A percentile compares a stretch with the other conserved stretches of the same genome.
phyloP scores from a whole-genome alignment of 768 basidiomycete species.

The Xerocomus spinulosus region DNA sequence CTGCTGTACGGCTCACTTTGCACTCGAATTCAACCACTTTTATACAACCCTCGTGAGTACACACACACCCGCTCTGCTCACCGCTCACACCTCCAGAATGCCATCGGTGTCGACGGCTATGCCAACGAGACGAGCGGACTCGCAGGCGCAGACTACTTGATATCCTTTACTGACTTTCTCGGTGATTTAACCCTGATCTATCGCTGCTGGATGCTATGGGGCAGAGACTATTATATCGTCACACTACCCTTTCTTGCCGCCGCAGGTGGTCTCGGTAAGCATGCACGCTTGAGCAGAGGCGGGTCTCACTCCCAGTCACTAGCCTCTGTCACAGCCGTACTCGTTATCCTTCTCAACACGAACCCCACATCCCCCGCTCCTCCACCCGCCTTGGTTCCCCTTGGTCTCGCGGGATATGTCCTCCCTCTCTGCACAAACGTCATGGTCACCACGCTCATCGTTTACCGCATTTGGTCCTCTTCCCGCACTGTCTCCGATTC shows the following conservation, averaged over 20 bases:
- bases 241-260: constrained; percentile 34
- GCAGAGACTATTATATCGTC: constrained; percentile 29
- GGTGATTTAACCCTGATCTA: constrained; percentile 36
- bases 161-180: constrained; percentile 35
- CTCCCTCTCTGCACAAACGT: constrained; percentile 41
- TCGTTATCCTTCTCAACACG: constrained; percentile 27
- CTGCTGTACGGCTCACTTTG: constrained; percentile 31
- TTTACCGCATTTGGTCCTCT: constrained; percentile 35
- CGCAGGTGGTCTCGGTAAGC: constrained; percentile 33
- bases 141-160: constrained; percentile 33
- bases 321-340: constrained; percentile 31
- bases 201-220: constrained; percentile 43
- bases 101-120: constrained; percentile 25
- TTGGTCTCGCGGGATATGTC: constrained; percentile 33
- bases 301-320: not conserved
- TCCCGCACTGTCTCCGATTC: constrained; percentile 13
- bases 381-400: constrained; percentile 32
- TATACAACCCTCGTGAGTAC: constrained; percentile 30
- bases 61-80: not conserved
- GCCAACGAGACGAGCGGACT: constrained; percentile 30
- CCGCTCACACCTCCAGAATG: constrained; percentile 10
- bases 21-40: constrained; percentile 36
- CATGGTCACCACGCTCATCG: constrained; percentile 40
- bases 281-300: not conserved
- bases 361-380: constrained; percentile 31